These are phyloP conservation scores for Leccinum olivaceopallidum DNA, from an alignment of 768 basidiomycete genomes.

Conservation along the genomic window DNA sequence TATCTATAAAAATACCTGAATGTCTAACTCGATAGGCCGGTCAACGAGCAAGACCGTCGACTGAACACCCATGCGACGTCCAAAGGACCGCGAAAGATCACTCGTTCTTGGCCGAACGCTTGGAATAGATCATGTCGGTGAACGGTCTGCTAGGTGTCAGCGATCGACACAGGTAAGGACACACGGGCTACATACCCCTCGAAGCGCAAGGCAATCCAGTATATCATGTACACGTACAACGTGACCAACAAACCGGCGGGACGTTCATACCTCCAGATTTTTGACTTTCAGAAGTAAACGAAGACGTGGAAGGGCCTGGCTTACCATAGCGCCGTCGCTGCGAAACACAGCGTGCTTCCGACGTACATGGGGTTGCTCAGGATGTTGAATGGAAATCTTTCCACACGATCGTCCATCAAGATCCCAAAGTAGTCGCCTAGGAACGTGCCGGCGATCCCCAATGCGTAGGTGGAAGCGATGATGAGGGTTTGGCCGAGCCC, in stretches of 20 bases:
- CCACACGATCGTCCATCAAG: conserved; percentile 85
- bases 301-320: conserved; percentile 26
- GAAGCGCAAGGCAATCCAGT: conserved; percentile 78
- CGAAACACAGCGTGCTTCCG: conserved; percentile 89
- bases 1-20: not conserved
- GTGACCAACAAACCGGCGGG: conserved; percentile 85
- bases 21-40: not conserved
- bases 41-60: not conserved
- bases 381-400: conserved; percentile 96
- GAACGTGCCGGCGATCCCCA: conserved; percentile 95
- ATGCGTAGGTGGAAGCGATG: conserved; percentile 81
- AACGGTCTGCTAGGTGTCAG: conserved; percentile 52
- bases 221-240: conserved; percentile 79
- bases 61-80: not conserved
- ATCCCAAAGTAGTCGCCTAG: conserved; percentile 85
- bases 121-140: conserved; percentile 80
- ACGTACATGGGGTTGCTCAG: conserved; percentile 96
- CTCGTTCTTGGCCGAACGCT: conserved; percentile 36
- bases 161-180: not conserved
- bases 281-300: not conserved
- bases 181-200: conserved; percentile 70
- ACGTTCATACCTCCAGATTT: conserved; percentile 66
- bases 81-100: conserved; percentile 4
- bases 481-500: conserved; percentile 81
- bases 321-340: conserved; percentile 84